A percentile compares a stretch with the other conserved stretches of the same genome.
Conservation (phyloP, 2,329 filamentous ascomycete genomes). For the Cladosporium sp. region DNA sequence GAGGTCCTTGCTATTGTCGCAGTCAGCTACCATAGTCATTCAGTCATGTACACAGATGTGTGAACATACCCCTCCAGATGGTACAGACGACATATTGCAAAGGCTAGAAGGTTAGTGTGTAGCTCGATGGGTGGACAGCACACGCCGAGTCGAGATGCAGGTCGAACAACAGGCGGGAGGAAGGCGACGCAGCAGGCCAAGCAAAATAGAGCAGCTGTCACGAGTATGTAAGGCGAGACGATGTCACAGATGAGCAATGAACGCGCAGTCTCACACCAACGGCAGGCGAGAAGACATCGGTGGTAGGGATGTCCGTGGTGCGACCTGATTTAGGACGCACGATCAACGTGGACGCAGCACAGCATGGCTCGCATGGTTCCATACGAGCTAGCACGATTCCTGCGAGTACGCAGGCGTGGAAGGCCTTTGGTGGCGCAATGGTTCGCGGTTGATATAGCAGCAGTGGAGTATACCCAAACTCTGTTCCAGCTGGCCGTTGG, state of each 20-base stretch:
- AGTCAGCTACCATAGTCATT: neutral
- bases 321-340: conserved; percentile 1
- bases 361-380: conserved; percentile 8
- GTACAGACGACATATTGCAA: conserved; percentile 7
- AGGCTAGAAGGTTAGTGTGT: neutral
- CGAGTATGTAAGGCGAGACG: conserved; percentile 3
- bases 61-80: conserved; percentile 1
- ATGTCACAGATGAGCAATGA: conserved; percentile 7
- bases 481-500: conserved; percentile 10
- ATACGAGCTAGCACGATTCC: neutral
- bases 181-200: conserved; percentile 14
- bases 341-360: conserved; percentile 1
- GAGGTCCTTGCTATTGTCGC: neutral
- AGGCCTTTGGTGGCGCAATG: neutral
- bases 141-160: neutral
- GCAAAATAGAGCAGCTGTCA: neutral
- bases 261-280: neutral
- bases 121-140: neutral
- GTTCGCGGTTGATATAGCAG: conserved; percentile 4
- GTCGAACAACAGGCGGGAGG: neutral
- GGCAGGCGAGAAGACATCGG: neutral
- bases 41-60: neutral
- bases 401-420: neutral
- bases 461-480: conserved; percentile 11
- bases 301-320: conserved; percentile 14